A percentile compares a stretch with the other conserved stretches of the same genome.
Conservation (phyloP, 2,329 filamentous ascomycete species). For the Xylariaceae sp. region DNA sequence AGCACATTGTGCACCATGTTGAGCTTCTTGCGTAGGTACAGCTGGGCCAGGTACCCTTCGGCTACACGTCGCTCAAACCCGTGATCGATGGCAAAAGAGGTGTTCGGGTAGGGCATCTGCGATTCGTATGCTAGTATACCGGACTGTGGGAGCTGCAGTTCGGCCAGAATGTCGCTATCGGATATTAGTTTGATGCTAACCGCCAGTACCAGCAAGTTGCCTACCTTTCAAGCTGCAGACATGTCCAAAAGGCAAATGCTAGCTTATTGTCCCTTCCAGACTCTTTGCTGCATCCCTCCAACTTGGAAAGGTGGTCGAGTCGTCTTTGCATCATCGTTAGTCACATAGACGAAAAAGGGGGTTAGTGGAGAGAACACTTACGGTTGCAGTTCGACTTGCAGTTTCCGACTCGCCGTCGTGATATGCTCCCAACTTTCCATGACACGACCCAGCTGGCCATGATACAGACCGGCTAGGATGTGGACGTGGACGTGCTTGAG, state of each 20-base stretch:
- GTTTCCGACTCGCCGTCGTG: slow-evolving; percentile 48
- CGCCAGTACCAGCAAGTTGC: not conserved
- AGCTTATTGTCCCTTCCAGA: slow-evolving; percentile 57
- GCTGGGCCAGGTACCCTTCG: slow-evolving; percentile 57
- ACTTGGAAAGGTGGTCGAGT: slow-evolving; percentile 42
- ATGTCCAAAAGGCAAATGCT: slow-evolving; percentile 84
- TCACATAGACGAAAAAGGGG: not conserved
- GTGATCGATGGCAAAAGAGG: slow-evolving; percentile 39
- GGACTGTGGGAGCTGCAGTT: slow-evolving; percentile 62
- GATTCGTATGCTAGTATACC: slow-evolving; percentile 57
- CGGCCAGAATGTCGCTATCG: slow-evolving; percentile 81
- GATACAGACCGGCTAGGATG: slow-evolving; percentile 80
- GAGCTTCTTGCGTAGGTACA: slow-evolving; percentile 59
- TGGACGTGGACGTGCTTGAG: slow-evolving; percentile 80
- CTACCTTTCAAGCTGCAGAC: slow-evolving; percentile 83
- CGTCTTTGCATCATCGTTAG: slow-evolving; percentile 35
- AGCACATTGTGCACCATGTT: slow-evolving; percentile 57
- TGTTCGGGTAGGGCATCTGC: slow-evolving; percentile 62
- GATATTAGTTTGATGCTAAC: slow-evolving; percentile 19
- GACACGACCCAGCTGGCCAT: slow-evolving; percentile 79
- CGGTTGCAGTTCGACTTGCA: slow-evolving; percentile 72
- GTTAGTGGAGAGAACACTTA: slow-evolving; percentile 47
- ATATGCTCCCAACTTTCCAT: slow-evolving; percentile 73
- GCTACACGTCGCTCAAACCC: slow-evolving; percentile 46
- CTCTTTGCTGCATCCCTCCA: slow-evolving; percentile 31